Base-by-base conservation (phyloP, 1,284 basidiomycete species). In the Volvariella volvacea region DNA sequence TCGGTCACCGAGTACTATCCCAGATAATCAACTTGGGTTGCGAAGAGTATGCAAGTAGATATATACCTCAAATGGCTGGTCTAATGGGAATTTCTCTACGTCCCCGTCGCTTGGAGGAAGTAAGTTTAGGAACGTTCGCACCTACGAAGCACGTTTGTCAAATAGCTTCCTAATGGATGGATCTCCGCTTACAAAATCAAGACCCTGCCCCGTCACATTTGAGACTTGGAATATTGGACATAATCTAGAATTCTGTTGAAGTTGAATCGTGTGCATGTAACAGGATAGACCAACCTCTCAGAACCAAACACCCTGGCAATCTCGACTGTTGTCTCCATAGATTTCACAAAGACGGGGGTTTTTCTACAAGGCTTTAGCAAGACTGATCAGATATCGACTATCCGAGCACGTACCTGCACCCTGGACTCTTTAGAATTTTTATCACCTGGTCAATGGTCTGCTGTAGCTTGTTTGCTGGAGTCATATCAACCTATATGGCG, bases 141-240 rank as follows among this genome's bases (percentile, higher is more conserved):
- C 66, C 78, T 88, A 49, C 19, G 25, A 47, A 3, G 43, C 43
- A 41, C 40, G 43, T 32, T 7, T 19, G 37, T 33, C 16, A 40
- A 38, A 40, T 22, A n/a, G 43, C 25, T 40, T 43, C 34, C 45
- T 28, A 28, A 12, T 34, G 33, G 20, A 16, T 10, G 42, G 22
- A n/a, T 20, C 21, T 25, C 25, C 32, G 59, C 74, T 46, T 50
- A 88, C 85, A 53, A 77, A 74, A 57, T 89, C 81, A n/a, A 96
- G 74, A 12, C 92, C 92, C 52, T 88, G 79, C 15, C 96, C 96
- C 1, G 92, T 95, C 7, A 98, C 93, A 58, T 98, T 99, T 8
- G 92, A 96, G 22, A 96, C 72, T 60, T 88, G 83, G 67, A 98
- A 97, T 50, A 96, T 86, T 0, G 94, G 94, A 57, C 92, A 95